Percentiles rank a stretch among this genome's conserved stretches.
These are phyloP conservation scores for Colletotrichum ledebouriae DNA, from an alignment of 2,329 filamentous ascomycete species.

Conservation along the genomic window DNA sequence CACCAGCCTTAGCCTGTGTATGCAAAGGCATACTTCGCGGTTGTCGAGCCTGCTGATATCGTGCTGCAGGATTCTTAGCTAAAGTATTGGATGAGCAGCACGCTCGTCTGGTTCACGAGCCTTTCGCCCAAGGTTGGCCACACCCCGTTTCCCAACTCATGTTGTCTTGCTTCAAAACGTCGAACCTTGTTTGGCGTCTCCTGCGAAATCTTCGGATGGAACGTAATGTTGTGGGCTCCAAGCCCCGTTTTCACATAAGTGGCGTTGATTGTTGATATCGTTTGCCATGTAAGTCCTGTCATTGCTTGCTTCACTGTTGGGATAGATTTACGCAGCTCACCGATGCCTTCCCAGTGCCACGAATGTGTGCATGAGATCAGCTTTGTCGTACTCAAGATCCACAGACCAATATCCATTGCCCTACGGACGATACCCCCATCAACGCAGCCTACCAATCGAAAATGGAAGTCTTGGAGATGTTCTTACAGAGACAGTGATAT, in stretches of 20 bases:
- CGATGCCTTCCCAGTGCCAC: neutral
- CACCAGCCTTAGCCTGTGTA: too few relatives aligned
- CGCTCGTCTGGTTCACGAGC: too few relatives aligned
- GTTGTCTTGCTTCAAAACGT: conserved; percentile 19
- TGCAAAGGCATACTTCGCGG: too few relatives aligned
- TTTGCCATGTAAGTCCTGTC: neutral
- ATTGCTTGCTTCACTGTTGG: conserved; percentile 12
- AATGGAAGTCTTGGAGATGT: too few relatives aligned
- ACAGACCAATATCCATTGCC: neutral
- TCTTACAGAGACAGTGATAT: neutral
- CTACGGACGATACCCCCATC: too few relatives aligned
- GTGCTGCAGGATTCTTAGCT: neutral
- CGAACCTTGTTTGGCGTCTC: neutral
- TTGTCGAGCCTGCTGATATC: neutral
- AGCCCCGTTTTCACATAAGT: neutral
- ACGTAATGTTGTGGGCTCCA: neutral
- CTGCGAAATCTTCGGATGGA: neutral
- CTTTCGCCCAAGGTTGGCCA: neutral
- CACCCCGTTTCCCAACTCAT: neutral
- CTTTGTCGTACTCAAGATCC: neutral
- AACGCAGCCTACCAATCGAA: too few relatives aligned
- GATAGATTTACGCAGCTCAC: neutral
- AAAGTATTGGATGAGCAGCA: too few relatives aligned
- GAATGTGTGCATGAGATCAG: neutral
- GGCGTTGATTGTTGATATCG: neutral